Conservation (phyloP, 257 asterid genomes). For the Przewalskia tangutica region DNA sequence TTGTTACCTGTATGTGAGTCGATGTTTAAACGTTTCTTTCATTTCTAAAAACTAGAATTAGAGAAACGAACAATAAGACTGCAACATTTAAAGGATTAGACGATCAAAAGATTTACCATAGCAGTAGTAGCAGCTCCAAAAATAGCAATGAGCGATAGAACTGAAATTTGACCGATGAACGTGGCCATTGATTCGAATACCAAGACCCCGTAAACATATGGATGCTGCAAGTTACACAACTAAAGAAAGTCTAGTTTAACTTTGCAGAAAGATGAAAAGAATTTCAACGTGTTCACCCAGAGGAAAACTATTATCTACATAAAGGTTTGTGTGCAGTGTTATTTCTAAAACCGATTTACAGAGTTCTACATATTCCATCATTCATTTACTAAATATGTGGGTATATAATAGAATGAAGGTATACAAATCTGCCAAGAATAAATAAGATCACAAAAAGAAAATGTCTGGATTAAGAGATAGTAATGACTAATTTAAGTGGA, state of each 20-base stretch:
- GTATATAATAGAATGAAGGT: not conserved
- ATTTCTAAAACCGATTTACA: not conserved
- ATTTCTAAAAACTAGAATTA: not conserved
- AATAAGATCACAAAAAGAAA: too few species aligned
- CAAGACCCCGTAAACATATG: constrained; percentile 66
- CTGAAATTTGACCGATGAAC: constrained; percentile 75
- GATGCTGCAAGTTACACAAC: constrained; percentile 45
- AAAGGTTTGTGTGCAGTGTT: not conserved
- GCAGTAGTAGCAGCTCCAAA: constrained; percentile 92
- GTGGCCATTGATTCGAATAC: constrained; percentile 90
- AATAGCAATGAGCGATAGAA: constrained; percentile 70
- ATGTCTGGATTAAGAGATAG: too few species aligned
- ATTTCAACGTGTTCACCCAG: not conserved
- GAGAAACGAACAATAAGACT: not conserved
- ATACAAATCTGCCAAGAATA: not conserved
- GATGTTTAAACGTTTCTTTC: not conserved
- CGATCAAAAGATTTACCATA: constrained; percentile 33
- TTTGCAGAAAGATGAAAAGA: not conserved
- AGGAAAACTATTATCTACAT: not conserved
- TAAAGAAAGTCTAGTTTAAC: not conserved
- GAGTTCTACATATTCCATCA: not conserved
- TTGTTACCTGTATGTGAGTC: constrained; percentile 46
- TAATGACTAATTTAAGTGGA: too few species aligned
- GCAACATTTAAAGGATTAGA: not conserved
- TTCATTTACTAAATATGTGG: not conserved